Evolutionary conservation across 768 basidiomycete species (phyloP), one percentile per base, ranked within the genome.

Genomic region (Fomitopsis serialis): DNA sequence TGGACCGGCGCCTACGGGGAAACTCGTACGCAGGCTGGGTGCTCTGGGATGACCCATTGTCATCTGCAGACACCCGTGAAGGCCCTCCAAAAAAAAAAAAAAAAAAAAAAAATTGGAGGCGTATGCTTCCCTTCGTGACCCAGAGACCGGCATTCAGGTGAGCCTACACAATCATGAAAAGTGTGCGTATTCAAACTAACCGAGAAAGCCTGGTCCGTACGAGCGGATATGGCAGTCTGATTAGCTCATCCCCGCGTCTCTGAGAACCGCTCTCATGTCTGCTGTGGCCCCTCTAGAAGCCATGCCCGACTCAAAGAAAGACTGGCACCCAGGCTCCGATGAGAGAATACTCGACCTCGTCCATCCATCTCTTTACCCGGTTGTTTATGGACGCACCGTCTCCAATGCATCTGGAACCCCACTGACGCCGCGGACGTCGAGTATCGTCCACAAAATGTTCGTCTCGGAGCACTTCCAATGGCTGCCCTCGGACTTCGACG

Each of bases 281-380:
- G 51, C 40, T 5, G 50, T 50, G 3, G 21, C 25, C 27, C 17
- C 11, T 6, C 71, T 77, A 29, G 73, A 78, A 55, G 56, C 67
- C 46, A 65, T 73, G 3, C 68, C 72, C 0, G 70, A 68, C 3
- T 60, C 61, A 0, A 22, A 64, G 47, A 71, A 68, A 40, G 77
- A 78, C 59, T 78, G 77, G 77, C 76, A 78, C 56, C 77, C 77
- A 4, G 65, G 68, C 2, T 73, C 74, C 1, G 64, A 77, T 54
- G 60, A 66, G 4, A 70, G 70, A 48, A 76, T 78, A 0, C 70
- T 74, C 42, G 74, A 78, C 53, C 65, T 78, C 22, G n/a, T n/a
- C n/a, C n/a, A n/a, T n/a, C n/a, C n/a, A n/a, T n/a, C n/a, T n/a
- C n/a, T n/a, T n/a, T n/a, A 79, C 48, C 77, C 77, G 36, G 72